Percentiles rank a stretch among this genome's conserved stretches.
These are phyloP conservation scores for Fusarium hostae DNA, from an alignment of 2,329 filamentous ascomycete genomes.

Conservation along the genomic window DNA sequence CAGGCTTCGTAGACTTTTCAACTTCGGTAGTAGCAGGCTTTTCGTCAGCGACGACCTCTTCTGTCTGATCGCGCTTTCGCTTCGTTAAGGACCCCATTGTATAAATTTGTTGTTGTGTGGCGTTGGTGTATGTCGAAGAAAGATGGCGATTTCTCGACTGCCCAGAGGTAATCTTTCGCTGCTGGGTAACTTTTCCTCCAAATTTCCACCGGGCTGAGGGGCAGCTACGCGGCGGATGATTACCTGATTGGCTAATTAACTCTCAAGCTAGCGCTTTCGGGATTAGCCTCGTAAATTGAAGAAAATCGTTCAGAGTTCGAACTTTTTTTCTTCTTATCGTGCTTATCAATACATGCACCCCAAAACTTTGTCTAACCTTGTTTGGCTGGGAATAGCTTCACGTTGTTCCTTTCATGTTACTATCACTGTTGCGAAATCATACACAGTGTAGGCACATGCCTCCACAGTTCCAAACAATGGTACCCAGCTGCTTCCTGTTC, in stretches of 20 bases:
- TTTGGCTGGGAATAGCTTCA: slow-evolving; percentile 31
- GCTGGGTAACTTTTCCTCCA: slow-evolving; percentile 39
- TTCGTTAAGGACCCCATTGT: slow-evolving; percentile 55
- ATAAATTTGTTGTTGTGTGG: slow-evolving; percentile 52
- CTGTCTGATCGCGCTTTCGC: slow-evolving; percentile 68
- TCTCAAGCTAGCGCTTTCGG: rapidly evolving
- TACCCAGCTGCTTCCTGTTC: too few relatives aligned
- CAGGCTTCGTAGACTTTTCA: slow-evolving; percentile 42
- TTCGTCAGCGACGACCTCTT: slow-evolving; percentile 56
- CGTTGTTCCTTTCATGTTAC: neutral
- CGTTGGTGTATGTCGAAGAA: slow-evolving; percentile 22
- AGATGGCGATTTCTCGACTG: slow-evolving; percentile 38
- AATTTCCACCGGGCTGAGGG: slow-evolving; percentile 45
- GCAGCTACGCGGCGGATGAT: slow-evolving; percentile 32
- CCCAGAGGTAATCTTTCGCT: slow-evolving; percentile 25
- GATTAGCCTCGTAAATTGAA: slow-evolving; percentile 1
- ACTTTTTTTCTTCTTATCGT: slow-evolving; percentile 45
- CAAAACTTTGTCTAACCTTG: neutral
- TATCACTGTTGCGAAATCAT: neutral
- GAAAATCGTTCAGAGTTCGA: slow-evolving; percentile 38
- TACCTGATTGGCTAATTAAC: slow-evolving; percentile 4
- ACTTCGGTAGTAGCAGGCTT: slow-evolving; percentile 43
- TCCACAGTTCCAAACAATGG: too few relatives aligned
- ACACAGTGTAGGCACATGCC: neutral
- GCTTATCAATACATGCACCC: slow-evolving; percentile 27